phyloP scores from a whole-genome alignment of 805 yeast species.

The Soucietia sequanensis region DNA sequence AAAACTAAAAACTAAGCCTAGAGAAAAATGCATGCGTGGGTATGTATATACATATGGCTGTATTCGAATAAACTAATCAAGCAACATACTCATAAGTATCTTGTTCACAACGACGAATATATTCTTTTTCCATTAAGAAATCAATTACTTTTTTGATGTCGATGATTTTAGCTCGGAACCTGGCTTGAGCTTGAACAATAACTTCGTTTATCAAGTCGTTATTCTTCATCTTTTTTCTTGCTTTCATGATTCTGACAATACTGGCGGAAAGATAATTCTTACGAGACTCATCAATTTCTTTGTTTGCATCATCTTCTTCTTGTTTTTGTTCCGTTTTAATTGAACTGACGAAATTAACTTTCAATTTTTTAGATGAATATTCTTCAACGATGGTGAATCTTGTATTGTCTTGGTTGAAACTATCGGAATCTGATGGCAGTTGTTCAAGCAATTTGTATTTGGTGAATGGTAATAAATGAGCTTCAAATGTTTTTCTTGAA shows the following conservation, averaged over 20 bases:
- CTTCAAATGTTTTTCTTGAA: constrained; percentile 61
- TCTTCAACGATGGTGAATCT: constrained; percentile 71
- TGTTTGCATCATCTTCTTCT: constrained; percentile 71
- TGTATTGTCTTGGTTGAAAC: constrained; percentile 45
- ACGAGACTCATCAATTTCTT: constrained; percentile 83
- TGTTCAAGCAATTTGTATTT: constrained; percentile 74
- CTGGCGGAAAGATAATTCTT: constrained; percentile 86
- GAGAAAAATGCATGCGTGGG: too few species aligned
- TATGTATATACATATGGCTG: not conserved
- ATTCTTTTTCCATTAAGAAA: constrained; percentile 80
- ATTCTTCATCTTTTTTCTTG: constrained; percentile 77
- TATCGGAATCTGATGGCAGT: constrained; percentile 59
- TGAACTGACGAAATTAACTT: constrained; percentile 72
- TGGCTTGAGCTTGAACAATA: constrained; percentile 73
- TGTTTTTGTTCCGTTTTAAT: constrained; percentile 61
- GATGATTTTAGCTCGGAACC: constrained; percentile 82
- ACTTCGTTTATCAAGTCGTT: constrained; percentile 83
- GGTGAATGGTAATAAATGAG: constrained; percentile 76
- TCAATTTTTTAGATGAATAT: constrained; percentile 79
- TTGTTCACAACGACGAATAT: constrained; percentile 72
- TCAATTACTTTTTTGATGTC: constrained; percentile 89
- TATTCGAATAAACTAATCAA: too few species aligned
- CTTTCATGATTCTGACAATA: constrained; percentile 95
- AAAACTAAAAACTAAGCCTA: too few species aligned
- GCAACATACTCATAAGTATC: constrained; percentile 82